Percentiles rank a stretch among this genome's conserved stretches.
These are phyloP conservation scores for Dalbergia cultrata DNA, from an alignment of 306 rosid genomes.

Conservation along the genomic window DNA sequence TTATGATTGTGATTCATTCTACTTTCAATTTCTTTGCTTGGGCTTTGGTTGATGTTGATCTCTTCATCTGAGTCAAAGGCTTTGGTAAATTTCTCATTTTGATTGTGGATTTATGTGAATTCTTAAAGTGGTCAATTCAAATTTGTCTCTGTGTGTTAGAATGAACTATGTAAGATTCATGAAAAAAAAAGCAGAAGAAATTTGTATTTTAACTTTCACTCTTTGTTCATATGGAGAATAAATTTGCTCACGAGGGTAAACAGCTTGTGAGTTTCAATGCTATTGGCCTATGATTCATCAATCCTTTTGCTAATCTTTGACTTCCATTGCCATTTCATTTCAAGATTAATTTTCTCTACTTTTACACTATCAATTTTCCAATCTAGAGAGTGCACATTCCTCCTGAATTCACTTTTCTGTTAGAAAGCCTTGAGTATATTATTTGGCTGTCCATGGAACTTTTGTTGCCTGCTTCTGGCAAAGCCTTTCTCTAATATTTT, in stretches of 20 bases:
- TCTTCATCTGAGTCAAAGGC: slow-evolving; percentile 35
- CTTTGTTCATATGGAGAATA: slow-evolving; percentile 76
- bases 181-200: too few species aligned
- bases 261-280: slow-evolving; percentile 75
- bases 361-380: slow-evolving; percentile 1
- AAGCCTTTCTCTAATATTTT: background rate
- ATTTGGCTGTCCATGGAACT: background rate
- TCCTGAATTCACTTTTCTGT: background rate
- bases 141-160: slow-evolving; percentile 23
- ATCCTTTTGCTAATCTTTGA: slow-evolving; percentile 15
- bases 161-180: background rate
- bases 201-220: slow-evolving; percentile 40
- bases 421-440: slow-evolving; percentile 7
- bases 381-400: background rate
- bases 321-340: slow-evolving; percentile 12
- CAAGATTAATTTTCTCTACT: background rate
- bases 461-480: background rate
- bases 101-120: slow-evolving; percentile 11
- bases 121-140: slow-evolving; percentile 36
- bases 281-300: slow-evolving; percentile 18
- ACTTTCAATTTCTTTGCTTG: slow-evolving; percentile 27
- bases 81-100: slow-evolving; percentile 33
- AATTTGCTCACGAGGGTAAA: too few species aligned
- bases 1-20: slow-evolving; percentile 26
- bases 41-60: slow-evolving; percentile 1